Base-by-base conservation (phyloP, 169 alveolate species). In the Besnoitia besnoiti region DNA sequence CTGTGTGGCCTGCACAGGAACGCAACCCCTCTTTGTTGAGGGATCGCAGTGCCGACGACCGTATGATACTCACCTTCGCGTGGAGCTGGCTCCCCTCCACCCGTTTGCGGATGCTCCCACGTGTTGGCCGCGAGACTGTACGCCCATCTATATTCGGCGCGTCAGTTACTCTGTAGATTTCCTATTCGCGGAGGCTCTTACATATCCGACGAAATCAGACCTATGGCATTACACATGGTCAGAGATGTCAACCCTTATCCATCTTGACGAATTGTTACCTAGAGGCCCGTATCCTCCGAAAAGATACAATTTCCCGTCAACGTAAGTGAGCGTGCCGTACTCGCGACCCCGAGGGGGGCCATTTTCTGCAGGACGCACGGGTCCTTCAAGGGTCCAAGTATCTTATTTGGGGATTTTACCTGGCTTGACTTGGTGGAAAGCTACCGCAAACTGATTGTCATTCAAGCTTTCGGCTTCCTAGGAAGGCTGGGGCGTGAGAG, bases 201-300 rank as follows among this genome's bases (percentile, higher is more conserved):
- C 80, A 67, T 67, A 30, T 67, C 80, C 47, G 39, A 35, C 80
- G 80, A 35, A 35, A 19, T 7, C 14, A 67, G 8, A 42, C 80
- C 80, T 67, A 42, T 67, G 21, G 44, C 47, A 35, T 67, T 5
- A 16, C n/a, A n/a, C 1, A 16, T n/a, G 46, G 42, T 35, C 80
- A n/a, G 46, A 2, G 42, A 16, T 24, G 44, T n/a, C 21, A 2
- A 35, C 80, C 10, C 3, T 19, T 33, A 0, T n/a, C 7, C 39
- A n/a, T 1, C 14, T 30, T 7, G 14, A 67, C 40, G 14, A 39
- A 8, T 42, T 40, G 39, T 73, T 82, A 39, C 92, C 92, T 35
- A 62, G 35, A 10, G 40, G 16, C 46, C 92, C 67, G 84, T 93
- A 93, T 19, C 95, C 95, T 16, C 95, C 95, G 77, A 90, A 80